Base-by-base conservation (phyloP, 768 basidiomycete species). In the Pulveroboletus sp. region DNA sequence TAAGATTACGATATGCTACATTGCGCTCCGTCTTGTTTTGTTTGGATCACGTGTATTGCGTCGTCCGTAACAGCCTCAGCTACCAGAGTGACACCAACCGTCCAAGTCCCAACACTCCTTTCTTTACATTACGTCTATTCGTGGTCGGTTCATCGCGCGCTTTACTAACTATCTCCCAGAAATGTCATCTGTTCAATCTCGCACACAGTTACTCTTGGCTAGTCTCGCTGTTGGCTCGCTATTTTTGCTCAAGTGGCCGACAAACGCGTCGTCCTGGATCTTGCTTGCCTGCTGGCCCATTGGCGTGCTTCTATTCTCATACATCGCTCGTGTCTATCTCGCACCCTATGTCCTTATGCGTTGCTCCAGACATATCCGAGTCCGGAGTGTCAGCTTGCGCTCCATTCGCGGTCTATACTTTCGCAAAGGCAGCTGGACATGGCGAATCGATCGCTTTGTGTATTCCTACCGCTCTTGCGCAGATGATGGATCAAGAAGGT, bases 361-460 rank as follows among this genome's bases (percentile, higher is more conserved):
- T 38, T 68, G 81, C 47, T 84, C 83, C n/a, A 66, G 60, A 32
- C 81, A 76, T 57, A 71, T 89, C 52, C 81, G 83, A 28, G 75
- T 89, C 31, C 79, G 82, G 36, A 88, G 84, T 63, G 76, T 89
- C 49, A 89, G 88, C 61, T 70, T 86, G 35, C 79, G 85, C 47
- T 91, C 88, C 17, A 80, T 91, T 51, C 83, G 86, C 46, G 88
- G 88, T 31, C 70, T 90, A 18, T 88, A 84, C 66, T 76, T 87
- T 53, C 76, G 79, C 40, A 72, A 71, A 28, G 82, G 82, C 27
- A 67, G 63, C 43, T 70, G 74, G 46, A 78, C 75, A 26, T 79
- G 79, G 69, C 76, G 74, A 28, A 73, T 84, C n/a, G 86, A 89
- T 50, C 82, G 88, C 46, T 78, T 91, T 40, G 78, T 73, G 17